Conservation (phyloP, 2,329 filamentous ascomycete genomes). For the Aspergillus neoniger region DNA sequence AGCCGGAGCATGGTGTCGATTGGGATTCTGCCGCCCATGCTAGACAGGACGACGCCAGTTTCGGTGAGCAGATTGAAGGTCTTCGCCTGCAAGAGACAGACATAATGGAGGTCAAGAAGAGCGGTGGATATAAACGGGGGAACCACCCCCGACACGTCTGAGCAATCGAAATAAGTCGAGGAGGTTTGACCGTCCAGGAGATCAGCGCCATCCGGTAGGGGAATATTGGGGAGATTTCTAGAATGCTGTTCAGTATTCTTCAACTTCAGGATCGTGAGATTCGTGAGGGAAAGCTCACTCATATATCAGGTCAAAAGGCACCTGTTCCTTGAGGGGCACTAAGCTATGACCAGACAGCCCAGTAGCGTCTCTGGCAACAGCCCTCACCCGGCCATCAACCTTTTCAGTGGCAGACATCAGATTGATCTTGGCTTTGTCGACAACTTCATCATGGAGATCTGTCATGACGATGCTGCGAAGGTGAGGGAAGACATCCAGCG, state of each 20-base stretch:
- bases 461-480: neutral
- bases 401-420: neutral
- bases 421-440: neutral
- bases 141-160: neutral
- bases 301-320: neutral
- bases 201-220: neutral
- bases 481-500: neutral
- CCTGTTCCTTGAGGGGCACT: neutral
- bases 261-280: too few relatives aligned
- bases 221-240: conserved; percentile 4
- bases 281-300: neutral
- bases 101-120: neutral
- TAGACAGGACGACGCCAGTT: neutral
- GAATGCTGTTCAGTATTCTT: neutral
- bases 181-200: neutral
- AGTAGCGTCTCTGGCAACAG: neutral
- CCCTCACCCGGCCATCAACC: neutral
- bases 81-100: neutral
- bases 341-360: neutral
- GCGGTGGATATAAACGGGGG: neutral
- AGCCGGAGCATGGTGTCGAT: neutral
- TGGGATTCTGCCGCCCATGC: neutral
- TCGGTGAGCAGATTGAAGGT: neutral
- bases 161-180: neutral
- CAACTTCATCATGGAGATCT: neutral